Percentiles rank a stretch among this genome's conserved stretches.
phyloP scores from a whole-genome alignment of 305 asterid species.

The Nicotiana rustica region DNA sequence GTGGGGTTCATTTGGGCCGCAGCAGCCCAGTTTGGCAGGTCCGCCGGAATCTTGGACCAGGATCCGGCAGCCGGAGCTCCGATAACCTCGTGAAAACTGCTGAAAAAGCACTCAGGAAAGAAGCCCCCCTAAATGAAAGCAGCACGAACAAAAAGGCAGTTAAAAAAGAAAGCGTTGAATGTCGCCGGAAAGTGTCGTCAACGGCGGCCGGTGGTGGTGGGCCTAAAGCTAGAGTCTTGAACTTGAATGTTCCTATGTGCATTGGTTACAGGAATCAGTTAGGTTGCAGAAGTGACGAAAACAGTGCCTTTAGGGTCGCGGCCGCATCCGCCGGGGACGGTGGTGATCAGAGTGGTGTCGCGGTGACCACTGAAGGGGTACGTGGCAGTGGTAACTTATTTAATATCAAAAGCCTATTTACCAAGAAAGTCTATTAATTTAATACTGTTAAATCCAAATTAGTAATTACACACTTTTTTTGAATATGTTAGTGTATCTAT shows the following conservation, averaged over 20 bases:
- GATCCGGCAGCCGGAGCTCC: slow-evolving; percentile 43
- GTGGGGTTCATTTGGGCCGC: slow-evolving; percentile 82
- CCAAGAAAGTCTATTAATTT: slow-evolving; percentile 39
- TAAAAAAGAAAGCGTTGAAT: slow-evolving; percentile 47
- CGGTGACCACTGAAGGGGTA: slow-evolving; percentile 35
- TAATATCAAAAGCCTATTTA: slow-evolving; percentile 32
- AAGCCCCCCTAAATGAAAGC: neutral
- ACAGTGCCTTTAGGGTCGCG: slow-evolving; percentile 38
- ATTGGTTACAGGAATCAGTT: slow-evolving; percentile 78
- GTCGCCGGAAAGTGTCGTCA: slow-evolving; percentile 54
- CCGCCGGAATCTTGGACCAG: slow-evolving; percentile 52
- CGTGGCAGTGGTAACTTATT: slow-evolving; percentile 33
- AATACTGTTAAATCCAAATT: neutral
- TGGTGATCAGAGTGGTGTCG: slow-evolving; percentile 38
- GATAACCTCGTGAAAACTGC: slow-evolving; percentile 41
- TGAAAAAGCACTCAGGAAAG: slow-evolving; percentile 41
- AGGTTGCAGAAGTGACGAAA: slow-evolving; percentile 65
- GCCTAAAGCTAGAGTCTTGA: slow-evolving; percentile 58
- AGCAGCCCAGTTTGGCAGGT: slow-evolving; percentile 89
- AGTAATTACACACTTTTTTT: slow-evolving; percentile 25
- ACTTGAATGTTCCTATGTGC: slow-evolving; percentile 83
- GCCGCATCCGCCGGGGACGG: slow-evolving; percentile 23
- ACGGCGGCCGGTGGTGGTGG: slow-evolving; percentile 36
- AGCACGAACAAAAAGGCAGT: slow-evolving; percentile 7
- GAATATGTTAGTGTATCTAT: slow-evolving; percentile 11